Evolutionary conservation across 2,329 filamentous ascomycete genomes (phyloP), one percentile per base, ranked within the genome.

Genomic region (Exophiala bonariae): DNA sequence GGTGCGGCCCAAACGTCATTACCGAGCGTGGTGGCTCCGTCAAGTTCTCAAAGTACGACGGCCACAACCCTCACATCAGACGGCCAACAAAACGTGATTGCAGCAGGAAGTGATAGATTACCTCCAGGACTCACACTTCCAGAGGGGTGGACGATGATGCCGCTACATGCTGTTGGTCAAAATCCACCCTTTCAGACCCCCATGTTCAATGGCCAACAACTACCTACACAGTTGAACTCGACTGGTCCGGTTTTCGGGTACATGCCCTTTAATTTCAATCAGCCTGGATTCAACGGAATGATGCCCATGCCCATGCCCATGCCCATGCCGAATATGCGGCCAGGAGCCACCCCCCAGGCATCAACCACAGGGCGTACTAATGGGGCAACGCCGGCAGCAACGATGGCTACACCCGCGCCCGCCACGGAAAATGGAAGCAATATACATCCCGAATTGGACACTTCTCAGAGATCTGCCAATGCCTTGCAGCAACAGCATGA

Each of bases 81-180:
- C 57, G 64, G 11, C 55, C 59, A 32, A 56, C 65, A 43, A 50
- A 59, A 41, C 42, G 57, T 61, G 8, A 59, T 77, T 39, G 54
- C 52, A 18, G 62, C 67, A 30, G 76, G 73, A 8, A 70, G 77
- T 52, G 60, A 69, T 39, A 63, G 69, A 42, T 61, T 81, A 28
- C 78, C 78, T 8, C 66, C 69, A 41, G 78, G 78, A 3, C 60
- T 81, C 41, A 69, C 61, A 6, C 60, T 81, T 19, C 78, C 78
- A 5, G 69, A 72, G 47, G 78, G 78, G 9, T 81, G 75, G 75
- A 70, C 70, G 5, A 52, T 77, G 38, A 64, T 74, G 54, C 75
- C 75, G 23, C 59, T 77, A 36, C 66, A 70, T 17, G 61, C 66
- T 35, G 50, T 63, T 38, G 16, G 35, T 14, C 28, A 6, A 22